A percentile compares a stretch with the other conserved stretches of the same genome.
Conservation (phyloP, 768 basidiomycete genomes). For the Pleurotus sapidus region DNA sequence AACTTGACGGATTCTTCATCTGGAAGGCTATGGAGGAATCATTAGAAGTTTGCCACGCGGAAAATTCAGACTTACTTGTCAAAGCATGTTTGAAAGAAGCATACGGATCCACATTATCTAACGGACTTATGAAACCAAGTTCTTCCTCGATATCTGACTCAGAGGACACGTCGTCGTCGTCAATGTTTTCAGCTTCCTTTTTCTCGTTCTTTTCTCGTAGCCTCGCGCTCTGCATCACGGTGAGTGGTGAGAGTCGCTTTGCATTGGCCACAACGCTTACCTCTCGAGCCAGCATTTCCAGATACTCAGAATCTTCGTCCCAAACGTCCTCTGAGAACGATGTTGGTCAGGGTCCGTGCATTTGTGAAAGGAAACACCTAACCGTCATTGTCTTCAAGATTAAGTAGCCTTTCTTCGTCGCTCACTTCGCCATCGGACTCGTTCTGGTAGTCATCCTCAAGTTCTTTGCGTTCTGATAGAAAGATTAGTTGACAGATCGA, state of each 20-base stretch:
- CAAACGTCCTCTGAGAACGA: constrained; percentile 71
- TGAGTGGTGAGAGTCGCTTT: not conserved
- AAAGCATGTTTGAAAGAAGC: constrained; percentile 74
- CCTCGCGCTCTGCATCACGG: constrained; percentile 56
- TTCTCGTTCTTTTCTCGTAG: constrained; percentile 62
- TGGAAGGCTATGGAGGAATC: constrained; percentile 57
- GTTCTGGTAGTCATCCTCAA: constrained; percentile 40
- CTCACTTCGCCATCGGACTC: constrained; percentile 33
- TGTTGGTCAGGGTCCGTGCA: not conserved
- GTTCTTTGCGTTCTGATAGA: constrained; percentile 49
- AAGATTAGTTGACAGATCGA: not conserved
- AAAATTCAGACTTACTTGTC: constrained; percentile 48
- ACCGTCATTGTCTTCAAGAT: constrained; percentile 63
- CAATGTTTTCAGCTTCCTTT: constrained; percentile 49
- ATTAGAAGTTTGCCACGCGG: constrained; percentile 1
- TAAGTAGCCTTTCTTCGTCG: constrained; percentile 43
- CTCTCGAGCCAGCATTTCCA: constrained; percentile 84
- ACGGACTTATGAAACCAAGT: constrained; percentile 79
- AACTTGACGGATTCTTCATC: constrained; percentile 61
- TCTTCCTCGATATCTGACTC: constrained; percentile 69
- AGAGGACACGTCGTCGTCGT: constrained; percentile 31
- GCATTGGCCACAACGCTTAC: constrained; percentile 32
- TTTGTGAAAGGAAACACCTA: constrained; percentile 9
- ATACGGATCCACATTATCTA: constrained; percentile 80
- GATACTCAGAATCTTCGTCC: constrained; percentile 87